Evolutionary conservation across 805 yeast species (phyloP), one percentile per base, ranked within the genome.

Genomic region (Yarrowia phangngaensis): DNA sequence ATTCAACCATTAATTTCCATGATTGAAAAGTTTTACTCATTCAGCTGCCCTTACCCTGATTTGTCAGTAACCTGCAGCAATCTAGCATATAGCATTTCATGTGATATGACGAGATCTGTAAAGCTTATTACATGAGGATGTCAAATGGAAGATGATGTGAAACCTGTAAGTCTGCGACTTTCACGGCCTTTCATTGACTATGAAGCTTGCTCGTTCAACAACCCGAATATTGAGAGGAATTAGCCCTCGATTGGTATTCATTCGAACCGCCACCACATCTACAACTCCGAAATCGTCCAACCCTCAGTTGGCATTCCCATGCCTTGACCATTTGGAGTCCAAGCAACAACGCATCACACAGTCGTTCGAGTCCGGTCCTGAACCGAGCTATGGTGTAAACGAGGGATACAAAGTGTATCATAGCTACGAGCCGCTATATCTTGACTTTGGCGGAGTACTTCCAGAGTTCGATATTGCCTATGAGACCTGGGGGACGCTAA

Each of bases 401-500:
- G 70, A 78, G 3, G 95, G 94, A 2, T 87, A 79, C 58, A 71
- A 83, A 51, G 58, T 73, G 1, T 87, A 64, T 63, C 67, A 69
- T 41, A 73, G 80, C 8, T 51, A 67, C 3, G 66, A 75, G 17
- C 89, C 90, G 0, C 66, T 87, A 2, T 76, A 76, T 52, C 72
- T 87, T 12, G 97, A 89, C 60, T 78, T 82, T 62, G 97, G 97
- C 11, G 92, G 89, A 0, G 71, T 67, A 54, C 67, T 89, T 26
- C 85, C 86, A 1, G 77, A 75, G 53, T 85, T 75, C 57, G 79
- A 84, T 56, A 71, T 89, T n/a, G 97, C 96, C 0, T 89, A 84
- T 66, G 97, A 89, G 64, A 77, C 89, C 3, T 89, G 97, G 97
- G 97, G 97, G 2, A 56, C 61, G 6, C 70, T 89, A 54, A 83